Evolutionary conservation across 352 stramenopile species (phyloP).

Genomic region (Aphanomyces euteiches): DNA sequence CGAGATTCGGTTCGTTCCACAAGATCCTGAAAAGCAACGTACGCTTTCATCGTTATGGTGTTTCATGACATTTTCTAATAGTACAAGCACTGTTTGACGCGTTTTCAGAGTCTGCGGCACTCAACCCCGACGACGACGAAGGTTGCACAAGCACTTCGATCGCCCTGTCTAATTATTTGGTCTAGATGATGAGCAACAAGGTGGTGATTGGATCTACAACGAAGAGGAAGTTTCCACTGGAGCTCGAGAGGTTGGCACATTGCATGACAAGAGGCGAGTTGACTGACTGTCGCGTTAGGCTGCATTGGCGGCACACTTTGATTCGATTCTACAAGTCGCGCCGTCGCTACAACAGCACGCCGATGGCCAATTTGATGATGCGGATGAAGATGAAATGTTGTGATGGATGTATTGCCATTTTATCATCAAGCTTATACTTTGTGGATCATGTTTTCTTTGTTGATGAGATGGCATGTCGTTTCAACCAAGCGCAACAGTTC

Average conservation of each 20-base stretch:
- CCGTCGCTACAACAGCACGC: conserved; percentile 44
- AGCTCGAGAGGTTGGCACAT: conserved; percentile 47
- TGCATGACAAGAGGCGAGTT: background rate
- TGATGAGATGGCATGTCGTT: conserved; percentile 97
- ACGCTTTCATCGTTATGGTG: conserved; percentile 26
- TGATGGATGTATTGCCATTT: conserved; percentile 5
- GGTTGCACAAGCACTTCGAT: background rate
- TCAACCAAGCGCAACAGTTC: conserved; percentile 95
- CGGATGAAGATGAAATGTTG: conserved; percentile 47
- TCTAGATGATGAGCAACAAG: conserved; percentile 33
- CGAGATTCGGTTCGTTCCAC: conserved; percentile 73
- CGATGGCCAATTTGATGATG: conserved; percentile 76
- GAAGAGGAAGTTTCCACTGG: conserved; percentile 66
- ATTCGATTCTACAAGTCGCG: conserved; percentile 65
- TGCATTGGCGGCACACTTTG: conserved; percentile 52
- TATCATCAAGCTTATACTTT: conserved; percentile 61
- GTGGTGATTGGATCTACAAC: conserved; percentile 78
- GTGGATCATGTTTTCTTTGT: conserved; percentile 99
- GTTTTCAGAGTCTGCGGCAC: conserved; percentile 75
- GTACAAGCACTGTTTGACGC: conserved; percentile 68
- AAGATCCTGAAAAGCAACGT: conserved; percentile 54
- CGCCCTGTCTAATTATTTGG: background rate
- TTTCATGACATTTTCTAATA: conserved; percentile 29
- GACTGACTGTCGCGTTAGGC: background rate
- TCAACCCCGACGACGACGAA: conserved; percentile 75